phyloP scores from a whole-genome alignment of 805 yeast genomes.

The Maudiozyma barnettii region DNA sequence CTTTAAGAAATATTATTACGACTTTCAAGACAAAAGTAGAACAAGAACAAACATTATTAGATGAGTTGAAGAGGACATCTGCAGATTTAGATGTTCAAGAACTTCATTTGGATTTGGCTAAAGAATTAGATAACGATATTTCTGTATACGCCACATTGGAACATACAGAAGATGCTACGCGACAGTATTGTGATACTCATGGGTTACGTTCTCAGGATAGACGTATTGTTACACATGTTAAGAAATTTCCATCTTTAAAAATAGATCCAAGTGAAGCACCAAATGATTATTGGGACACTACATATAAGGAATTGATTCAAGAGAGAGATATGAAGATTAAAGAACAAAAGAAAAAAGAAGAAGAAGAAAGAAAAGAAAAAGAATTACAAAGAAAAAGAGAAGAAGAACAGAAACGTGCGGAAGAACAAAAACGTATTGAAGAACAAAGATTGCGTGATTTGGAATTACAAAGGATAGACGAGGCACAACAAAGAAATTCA shows the following conservation, averaged over 20 bases:
- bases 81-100: not conserved
- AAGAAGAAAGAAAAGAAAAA: conserved; percentile 8
- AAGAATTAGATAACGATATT: not conserved
- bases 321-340: conserved; percentile 2
- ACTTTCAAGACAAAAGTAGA: conserved; percentile 1
- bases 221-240: conserved; percentile 11
- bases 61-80: not conserved
- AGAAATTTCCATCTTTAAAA: conserved; percentile 13
- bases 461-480: conserved; percentile 2
- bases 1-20: not conserved
- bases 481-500: not conserved
- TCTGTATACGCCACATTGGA: conserved; percentile 1
- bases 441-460: conserved; percentile 4
- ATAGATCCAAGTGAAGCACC: conserved; percentile 20
- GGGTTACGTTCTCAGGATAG: conserved; percentile 12
- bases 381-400: conserved; percentile 9
- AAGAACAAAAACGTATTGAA: conserved; percentile 2
- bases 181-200: conserved; percentile 8
- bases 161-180: conserved; percentile 5
- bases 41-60: not conserved
- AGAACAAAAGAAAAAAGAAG: conserved; percentile 8
- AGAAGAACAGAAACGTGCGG: conserved; percentile 3
- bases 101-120: not conserved
- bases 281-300: conserved; percentile 22
- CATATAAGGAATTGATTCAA: conserved; percentile 8